Conservation (phyloP, 1,139 yeast genomes). For the Geotrichum phurueaensis region DNA sequence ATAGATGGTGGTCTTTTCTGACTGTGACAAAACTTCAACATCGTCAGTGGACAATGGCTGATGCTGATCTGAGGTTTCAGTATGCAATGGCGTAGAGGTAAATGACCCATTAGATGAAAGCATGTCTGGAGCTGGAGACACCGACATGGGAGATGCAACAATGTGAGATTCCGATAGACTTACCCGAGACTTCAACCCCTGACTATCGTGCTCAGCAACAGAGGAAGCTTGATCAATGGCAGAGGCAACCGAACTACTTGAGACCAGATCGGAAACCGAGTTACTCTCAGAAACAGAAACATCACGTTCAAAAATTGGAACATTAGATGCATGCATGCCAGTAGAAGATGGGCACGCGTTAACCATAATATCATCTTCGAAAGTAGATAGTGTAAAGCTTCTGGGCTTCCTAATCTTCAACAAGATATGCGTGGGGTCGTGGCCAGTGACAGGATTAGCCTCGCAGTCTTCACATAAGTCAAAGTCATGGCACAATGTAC, state of each 20-base stretch:
- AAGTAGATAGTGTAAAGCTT: background rate
- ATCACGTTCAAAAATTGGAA: background rate
- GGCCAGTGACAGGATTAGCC: slow-evolving; percentile 24
- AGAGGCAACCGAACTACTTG: background rate
- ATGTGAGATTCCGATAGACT: background rate
- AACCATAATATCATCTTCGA: background rate
- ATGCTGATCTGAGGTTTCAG: background rate
- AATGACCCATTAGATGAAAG: background rate
- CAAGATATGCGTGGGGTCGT: slow-evolving; percentile 27
- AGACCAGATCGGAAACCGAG: background rate
- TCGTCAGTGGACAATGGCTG: background rate
- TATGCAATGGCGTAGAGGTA: background rate
- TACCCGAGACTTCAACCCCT: background rate
- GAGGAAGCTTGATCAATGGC: background rate
- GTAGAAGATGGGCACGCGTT: background rate
- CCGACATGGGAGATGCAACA: background rate
- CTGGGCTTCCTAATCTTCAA: slow-evolving; percentile 20
- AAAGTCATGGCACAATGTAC: slow-evolving; percentile 46
- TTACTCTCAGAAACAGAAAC: background rate
- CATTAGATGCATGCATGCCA: background rate
- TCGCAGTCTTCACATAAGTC: slow-evolving; percentile 50
- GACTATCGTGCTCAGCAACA: background rate
- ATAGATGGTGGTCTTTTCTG: background rate
- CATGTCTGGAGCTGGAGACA: background rate
- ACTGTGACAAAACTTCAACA: background rate